Percentiles rank a stretch among this genome's conserved stretches.
Conservation (phyloP, 208 protist genomes). For the Leishmania mexicana region DNA sequence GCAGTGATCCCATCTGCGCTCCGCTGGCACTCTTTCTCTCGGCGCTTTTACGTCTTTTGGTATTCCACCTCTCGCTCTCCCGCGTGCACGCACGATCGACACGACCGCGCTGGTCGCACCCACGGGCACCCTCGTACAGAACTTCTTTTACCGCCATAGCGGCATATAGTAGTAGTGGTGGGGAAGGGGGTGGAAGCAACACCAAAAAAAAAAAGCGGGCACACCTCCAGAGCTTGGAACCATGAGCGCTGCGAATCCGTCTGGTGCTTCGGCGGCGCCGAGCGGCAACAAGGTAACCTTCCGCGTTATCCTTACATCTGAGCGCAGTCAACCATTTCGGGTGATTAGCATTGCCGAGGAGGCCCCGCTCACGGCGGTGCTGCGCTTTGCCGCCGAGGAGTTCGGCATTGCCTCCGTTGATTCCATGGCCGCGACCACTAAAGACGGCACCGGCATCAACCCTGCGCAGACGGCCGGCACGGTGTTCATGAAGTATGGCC, state of each 20-base stretch:
- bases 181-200: no score
- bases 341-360: constrained; percentile 94
- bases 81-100: not conserved
- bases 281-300: constrained; percentile 77
- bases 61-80: not conserved
- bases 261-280: constrained; percentile 16
- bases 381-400: constrained; percentile 95
- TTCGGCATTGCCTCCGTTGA: constrained; percentile 82
- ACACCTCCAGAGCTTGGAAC: no score
- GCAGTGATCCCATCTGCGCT: not conserved
- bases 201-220: no score
- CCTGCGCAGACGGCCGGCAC: constrained; percentile 92
- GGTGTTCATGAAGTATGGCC: constrained; percentile 96
- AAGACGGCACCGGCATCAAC: constrained; percentile 96
- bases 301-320: constrained; percentile 83
- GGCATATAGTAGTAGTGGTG: no score
- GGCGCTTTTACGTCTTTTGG: not conserved
- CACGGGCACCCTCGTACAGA: no score
- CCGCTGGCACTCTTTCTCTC: not conserved
- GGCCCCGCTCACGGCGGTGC: constrained; percentile 95
- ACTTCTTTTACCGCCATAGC: no score
- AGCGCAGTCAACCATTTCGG: constrained; percentile 78
- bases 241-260: constrained; percentile 15
- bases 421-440: constrained; percentile 86
- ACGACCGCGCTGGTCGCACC: not conserved